Conservation (phyloP, 2,329 filamentous ascomycete genomes). For the Zymoseptoria pseudotritici region DNA sequence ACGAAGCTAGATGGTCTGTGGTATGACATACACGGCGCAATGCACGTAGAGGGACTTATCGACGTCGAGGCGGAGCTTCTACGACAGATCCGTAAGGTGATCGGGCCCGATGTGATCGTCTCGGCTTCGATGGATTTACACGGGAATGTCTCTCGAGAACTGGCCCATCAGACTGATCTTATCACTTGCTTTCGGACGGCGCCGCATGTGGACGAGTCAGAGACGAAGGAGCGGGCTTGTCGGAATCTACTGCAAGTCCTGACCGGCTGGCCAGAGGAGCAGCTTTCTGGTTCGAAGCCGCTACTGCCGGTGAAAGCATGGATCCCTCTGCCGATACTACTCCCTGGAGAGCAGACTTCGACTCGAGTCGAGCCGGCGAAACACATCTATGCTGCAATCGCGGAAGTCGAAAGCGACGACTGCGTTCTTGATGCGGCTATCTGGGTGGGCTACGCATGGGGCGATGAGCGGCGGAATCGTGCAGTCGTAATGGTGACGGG, state of each 20-base stretch:
- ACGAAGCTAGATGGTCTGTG: constrained; percentile 12
- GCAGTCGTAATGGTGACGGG: constrained; percentile 17
- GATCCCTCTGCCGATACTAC: constrained; percentile 14
- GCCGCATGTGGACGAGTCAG: constrained; percentile 14
- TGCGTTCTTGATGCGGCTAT: constrained; percentile 15
- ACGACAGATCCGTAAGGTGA: constrained; percentile 9
- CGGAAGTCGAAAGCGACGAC: constrained; percentile 6
- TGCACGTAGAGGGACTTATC: constrained; percentile 14
- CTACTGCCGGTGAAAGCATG: constrained; percentile 15
- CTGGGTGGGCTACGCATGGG: constrained; percentile 20
- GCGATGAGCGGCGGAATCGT: constrained; percentile 15
- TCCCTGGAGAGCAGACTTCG: constrained; percentile 16
- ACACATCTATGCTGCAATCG: constrained; percentile 12
- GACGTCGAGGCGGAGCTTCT: constrained; percentile 16
- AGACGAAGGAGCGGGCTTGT: constrained; percentile 15
- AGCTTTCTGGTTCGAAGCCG: neutral
- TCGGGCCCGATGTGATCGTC: constrained; percentile 12
- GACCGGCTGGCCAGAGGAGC: neutral
- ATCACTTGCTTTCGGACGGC: constrained; percentile 16
- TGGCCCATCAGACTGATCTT: constrained; percentile 12
- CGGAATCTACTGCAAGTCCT: constrained; percentile 12
- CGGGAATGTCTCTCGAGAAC: constrained; percentile 14
- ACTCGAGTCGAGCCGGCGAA: constrained; percentile 16
- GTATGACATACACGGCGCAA: constrained; percentile 18
- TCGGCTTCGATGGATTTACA: constrained; percentile 19